These are phyloP conservation scores for Cryptococcus sp. DNA, from an alignment of 1,284 basidiomycete species.

Conservation along the genomic window DNA sequence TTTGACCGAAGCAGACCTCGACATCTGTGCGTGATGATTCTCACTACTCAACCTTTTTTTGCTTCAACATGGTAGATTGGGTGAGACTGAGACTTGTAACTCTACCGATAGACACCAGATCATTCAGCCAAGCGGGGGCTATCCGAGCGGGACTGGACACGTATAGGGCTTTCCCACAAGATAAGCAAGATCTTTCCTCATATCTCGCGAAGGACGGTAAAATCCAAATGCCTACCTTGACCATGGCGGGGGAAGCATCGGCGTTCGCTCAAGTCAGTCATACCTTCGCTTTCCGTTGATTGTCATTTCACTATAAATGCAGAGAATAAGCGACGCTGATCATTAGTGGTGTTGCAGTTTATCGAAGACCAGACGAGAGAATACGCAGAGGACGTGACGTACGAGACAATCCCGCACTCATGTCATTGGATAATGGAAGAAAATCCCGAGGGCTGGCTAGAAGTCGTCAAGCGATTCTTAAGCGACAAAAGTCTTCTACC, in stretches of 20 bases:
- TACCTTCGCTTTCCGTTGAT: background rate
- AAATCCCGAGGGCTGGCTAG: constrained; percentile 26
- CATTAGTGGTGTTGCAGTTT: constrained; percentile 4
- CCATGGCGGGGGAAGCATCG: constrained; percentile 22
- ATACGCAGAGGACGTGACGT: constrained; percentile 22
- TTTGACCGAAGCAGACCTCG: constrained; percentile 15
- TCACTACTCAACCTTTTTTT: background rate
- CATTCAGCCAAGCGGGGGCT: constrained; percentile 21
- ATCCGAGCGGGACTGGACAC: constrained; percentile 31
- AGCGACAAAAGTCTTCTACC: background rate
- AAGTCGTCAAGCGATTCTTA: constrained; percentile 17
- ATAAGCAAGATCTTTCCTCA: constrained; percentile 18
- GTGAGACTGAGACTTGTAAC: background rate
- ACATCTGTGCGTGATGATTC: constrained; percentile 12
- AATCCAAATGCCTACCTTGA: constrained; percentile 19
- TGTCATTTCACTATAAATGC: background rate
- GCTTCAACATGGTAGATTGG: background rate
- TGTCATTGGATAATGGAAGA: constrained; percentile 35
- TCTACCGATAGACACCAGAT: constrained; percentile 11
- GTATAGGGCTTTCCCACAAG: constrained; percentile 29
- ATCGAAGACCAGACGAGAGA: constrained; percentile 22
- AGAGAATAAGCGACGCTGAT: background rate
- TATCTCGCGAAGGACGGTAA: constrained; percentile 16
- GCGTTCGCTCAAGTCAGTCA: constrained; percentile 18
- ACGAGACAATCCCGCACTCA: constrained; percentile 14